A percentile compares a stretch with the other conserved stretches of the same genome.
Conservation (phyloP, 2,329 filamentous ascomycete species). For the Ambrosiella cleistominuta region DNA sequence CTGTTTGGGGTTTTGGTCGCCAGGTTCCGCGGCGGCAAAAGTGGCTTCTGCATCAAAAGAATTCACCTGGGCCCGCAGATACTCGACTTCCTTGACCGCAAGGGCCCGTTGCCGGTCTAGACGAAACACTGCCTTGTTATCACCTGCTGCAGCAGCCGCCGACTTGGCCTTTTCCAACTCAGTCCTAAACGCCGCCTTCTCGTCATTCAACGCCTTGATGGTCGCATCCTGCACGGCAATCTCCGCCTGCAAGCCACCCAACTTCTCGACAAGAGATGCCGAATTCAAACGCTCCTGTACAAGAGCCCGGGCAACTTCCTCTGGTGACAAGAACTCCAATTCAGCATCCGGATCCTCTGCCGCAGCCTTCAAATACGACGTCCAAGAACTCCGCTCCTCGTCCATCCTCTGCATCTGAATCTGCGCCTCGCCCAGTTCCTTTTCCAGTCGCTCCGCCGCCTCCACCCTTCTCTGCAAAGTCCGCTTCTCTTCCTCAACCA, state of each 20-base stretch:
- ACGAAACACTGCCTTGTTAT: conserved; percentile 53
- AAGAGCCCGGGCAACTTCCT: conserved; percentile 68
- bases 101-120: conserved; percentile 73
- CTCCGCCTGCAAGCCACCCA: conserved; percentile 67
- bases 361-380: conserved; percentile 51
- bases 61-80: conserved; percentile 79
- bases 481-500: conserved; percentile 90
- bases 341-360: conserved; percentile 39
- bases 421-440: conserved; percentile 60
- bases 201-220: conserved; percentile 53
- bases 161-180: conserved; percentile 56
- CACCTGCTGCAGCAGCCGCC: conserved; percentile 27
- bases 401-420: conserved; percentile 75
- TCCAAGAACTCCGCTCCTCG: conserved; percentile 76
- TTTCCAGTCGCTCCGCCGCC: conserved; percentile 53
- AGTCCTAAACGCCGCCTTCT: conserved; percentile 43
- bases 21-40: conserved; percentile 55
- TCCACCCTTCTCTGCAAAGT: conserved; percentile 62
- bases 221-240: conserved; percentile 58
- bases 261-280: conserved; percentile 59
- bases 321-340: conserved; percentile 70
- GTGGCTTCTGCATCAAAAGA: conserved; percentile 75
- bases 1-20: not conserved
- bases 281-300: conserved; percentile 67
- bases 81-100: conserved; percentile 83